Percentiles rank a stretch among this genome's conserved stretches.
Conservation (phyloP, 352 stramenopile species). For the Globisporangium cederbergense region DNA sequence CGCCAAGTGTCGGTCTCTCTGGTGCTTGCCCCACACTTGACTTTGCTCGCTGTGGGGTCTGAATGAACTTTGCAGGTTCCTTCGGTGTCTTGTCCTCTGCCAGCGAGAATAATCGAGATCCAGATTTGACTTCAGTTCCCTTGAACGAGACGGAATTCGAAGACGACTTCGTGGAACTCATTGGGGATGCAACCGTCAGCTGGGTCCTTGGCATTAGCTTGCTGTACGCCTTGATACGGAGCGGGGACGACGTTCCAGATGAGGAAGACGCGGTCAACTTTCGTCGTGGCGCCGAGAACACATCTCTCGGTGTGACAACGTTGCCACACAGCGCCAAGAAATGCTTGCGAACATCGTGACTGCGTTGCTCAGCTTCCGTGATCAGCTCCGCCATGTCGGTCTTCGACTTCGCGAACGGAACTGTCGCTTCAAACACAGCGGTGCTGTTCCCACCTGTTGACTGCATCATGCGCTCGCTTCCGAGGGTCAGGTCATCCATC, state of each 20-base stretch:
- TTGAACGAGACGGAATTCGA: slow-evolving; percentile 53
- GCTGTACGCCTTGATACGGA: slow-evolving; percentile 47
- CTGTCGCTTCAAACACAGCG: slow-evolving; percentile 17
- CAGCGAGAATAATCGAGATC: slow-evolving; percentile 54
- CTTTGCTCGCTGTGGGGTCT: slow-evolving; percentile 40
- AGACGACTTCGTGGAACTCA: slow-evolving; percentile 46
- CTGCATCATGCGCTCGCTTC: slow-evolving; percentile 23
- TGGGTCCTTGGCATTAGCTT: slow-evolving; percentile 71
- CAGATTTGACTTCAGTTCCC: slow-evolving; percentile 45
- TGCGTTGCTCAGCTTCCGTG: slow-evolving; percentile 37
- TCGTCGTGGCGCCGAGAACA: slow-evolving; percentile 38
- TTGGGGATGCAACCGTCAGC: slow-evolving; percentile 60
- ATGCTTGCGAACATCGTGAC: slow-evolving; percentile 37
- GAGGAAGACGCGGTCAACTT: slow-evolving; percentile 27
- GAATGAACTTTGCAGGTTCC: slow-evolving; percentile 45
- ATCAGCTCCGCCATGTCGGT: slow-evolving; percentile 48
- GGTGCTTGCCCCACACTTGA: slow-evolving; percentile 31
- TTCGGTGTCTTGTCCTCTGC: slow-evolving; percentile 59
- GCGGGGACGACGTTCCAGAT: slow-evolving; percentile 23
- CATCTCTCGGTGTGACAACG: slow-evolving; percentile 49
- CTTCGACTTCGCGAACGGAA: slow-evolving; percentile 30
- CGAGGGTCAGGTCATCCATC: slow-evolving; percentile 49
- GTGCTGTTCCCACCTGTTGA: slow-evolving; percentile 20
- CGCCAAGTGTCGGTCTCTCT: slow-evolving; percentile 40
- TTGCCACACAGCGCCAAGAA: slow-evolving; percentile 68